Conservation (phyloP, 768 basidiomycete species). For the Mrakia gelida region DNA sequence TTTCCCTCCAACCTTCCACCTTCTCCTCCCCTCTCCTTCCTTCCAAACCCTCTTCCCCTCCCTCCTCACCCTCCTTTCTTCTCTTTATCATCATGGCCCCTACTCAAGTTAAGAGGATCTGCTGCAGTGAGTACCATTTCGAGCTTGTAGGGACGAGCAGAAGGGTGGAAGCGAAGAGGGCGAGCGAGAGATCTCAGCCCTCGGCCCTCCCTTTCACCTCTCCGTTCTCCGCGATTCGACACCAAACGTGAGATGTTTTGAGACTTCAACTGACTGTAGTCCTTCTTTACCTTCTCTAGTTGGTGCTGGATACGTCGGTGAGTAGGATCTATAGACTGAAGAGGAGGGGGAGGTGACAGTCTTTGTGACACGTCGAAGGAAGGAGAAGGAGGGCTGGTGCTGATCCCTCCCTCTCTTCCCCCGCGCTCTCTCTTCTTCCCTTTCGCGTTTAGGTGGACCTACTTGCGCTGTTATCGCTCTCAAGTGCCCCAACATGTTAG, state of each 20-base stretch:
- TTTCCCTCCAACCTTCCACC: neutral
- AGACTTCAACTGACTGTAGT: neutral
- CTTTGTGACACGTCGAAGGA: neutral
- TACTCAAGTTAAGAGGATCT: constrained; percentile 65
- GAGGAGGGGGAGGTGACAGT: neutral
- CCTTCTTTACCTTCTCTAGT: constrained; percentile 1
- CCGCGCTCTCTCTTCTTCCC: neutral
- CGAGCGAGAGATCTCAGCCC: neutral
- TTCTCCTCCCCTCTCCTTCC: neutral
- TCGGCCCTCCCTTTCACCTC: neutral
- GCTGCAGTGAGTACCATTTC: constrained; percentile 65
- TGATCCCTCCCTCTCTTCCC: neutral
- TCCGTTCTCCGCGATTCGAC: neutral
- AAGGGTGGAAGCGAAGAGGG: neutral
- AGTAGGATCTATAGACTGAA: constrained; percentile 23
- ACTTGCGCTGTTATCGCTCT: constrained; percentile 79
- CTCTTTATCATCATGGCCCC: constrained; percentile 8
- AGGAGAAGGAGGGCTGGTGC: neutral
- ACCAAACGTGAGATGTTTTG: neutral
- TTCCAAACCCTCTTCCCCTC: neutral
- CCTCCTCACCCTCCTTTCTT: neutral
- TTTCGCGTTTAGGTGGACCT: constrained; percentile 65
- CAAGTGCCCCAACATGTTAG: constrained; percentile 32
- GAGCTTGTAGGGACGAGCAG: neutral
- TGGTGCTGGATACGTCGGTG: constrained; percentile 73